These are phyloP conservation scores for Cystobasidium sp. DNA, from an alignment of 1,284 basidiomycete species.

Conservation along the genomic window DNA sequence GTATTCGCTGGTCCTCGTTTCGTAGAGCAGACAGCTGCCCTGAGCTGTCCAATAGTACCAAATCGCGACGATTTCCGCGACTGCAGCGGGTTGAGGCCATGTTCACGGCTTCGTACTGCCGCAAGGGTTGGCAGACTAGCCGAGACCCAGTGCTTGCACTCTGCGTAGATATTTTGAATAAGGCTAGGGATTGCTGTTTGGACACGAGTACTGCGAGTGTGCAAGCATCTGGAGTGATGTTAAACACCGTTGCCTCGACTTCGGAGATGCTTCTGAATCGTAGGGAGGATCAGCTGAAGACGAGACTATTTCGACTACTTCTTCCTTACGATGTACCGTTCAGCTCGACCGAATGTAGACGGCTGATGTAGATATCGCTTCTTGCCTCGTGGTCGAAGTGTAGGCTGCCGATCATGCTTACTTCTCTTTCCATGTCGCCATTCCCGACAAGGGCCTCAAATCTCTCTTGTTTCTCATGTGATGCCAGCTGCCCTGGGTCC, in stretches of 20 bases:
- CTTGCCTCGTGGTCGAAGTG: background rate
- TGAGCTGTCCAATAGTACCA: background rate
- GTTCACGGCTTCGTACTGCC: background rate
- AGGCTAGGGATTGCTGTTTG: background rate
- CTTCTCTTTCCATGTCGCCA: slow-evolving; percentile 65
- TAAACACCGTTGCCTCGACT: background rate
- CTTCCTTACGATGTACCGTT: background rate
- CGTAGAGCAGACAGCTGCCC: background rate
- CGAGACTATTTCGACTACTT: background rate
- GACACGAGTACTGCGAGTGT: background rate
- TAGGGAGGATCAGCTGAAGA: background rate
- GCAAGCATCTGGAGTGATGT: too few species aligned
- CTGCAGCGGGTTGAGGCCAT: background rate
- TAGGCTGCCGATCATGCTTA: slow-evolving; percentile 57
- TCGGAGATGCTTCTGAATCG: background rate
- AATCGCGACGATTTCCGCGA: background rate
- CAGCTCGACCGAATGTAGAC: slow-evolving; percentile 5
- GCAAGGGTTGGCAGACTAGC: slow-evolving; percentile 43
- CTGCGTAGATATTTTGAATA: background rate
- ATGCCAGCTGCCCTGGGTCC: slow-evolving; percentile 5
- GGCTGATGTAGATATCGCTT: slow-evolving; percentile 22
- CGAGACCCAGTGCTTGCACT: background rate
- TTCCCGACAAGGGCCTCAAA: slow-evolving; percentile 59
- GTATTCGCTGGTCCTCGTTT: too few species aligned
- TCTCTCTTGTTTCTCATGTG: slow-evolving; percentile 56